A percentile compares a stretch with the other conserved stretches of the same genome.
Evolutionary conservation across 352 stramenopile genomes (phyloP).

Genomic region (Phytophthora pisi): DNA sequence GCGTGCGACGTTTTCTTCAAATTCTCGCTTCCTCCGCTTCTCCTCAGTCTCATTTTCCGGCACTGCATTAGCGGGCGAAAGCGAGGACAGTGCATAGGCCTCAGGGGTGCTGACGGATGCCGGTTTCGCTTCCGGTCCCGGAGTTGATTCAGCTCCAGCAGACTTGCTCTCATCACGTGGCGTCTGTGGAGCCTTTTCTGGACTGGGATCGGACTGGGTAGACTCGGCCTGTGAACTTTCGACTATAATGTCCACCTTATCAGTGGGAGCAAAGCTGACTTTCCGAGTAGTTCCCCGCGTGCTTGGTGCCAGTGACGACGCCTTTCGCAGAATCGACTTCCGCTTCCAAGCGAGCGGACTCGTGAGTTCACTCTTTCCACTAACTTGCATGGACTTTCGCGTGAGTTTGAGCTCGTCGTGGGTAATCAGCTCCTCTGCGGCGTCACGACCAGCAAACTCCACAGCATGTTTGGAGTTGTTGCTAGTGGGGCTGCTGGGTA

Average conservation of each 20-base stretch:
- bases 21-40: constrained; percentile 53
- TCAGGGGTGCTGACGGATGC: constrained; percentile 13
- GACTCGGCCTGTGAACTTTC: constrained; percentile 33
- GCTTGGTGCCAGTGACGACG: constrained; percentile 31
- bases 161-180: constrained; percentile 7
- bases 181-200: constrained; percentile 16
- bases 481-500: not conserved
- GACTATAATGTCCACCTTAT: constrained; percentile 33
- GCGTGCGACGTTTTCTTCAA: constrained; percentile 66
- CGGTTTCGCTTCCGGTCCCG: constrained; percentile 2
- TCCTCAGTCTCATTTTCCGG: constrained; percentile 38
- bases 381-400: constrained; percentile 33
- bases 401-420: constrained; percentile 15
- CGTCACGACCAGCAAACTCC: not conserved
- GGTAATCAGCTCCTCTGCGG: constrained; percentile 1
- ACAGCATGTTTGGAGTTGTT: not conserved
- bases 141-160: constrained; percentile 1
- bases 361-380: constrained; percentile 18
- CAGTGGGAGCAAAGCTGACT: constrained; percentile 40
- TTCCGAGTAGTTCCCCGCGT: constrained; percentile 15
- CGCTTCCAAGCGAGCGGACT: constrained; percentile 31
- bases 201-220: constrained; percentile 31
- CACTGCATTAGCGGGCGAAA: not conserved
- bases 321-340: constrained; percentile 43
- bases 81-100: not conserved